phyloP scores from a whole-genome alignment of 2,329 filamentous ascomycete genomes.

The Aspergillus ruber region DNA sequence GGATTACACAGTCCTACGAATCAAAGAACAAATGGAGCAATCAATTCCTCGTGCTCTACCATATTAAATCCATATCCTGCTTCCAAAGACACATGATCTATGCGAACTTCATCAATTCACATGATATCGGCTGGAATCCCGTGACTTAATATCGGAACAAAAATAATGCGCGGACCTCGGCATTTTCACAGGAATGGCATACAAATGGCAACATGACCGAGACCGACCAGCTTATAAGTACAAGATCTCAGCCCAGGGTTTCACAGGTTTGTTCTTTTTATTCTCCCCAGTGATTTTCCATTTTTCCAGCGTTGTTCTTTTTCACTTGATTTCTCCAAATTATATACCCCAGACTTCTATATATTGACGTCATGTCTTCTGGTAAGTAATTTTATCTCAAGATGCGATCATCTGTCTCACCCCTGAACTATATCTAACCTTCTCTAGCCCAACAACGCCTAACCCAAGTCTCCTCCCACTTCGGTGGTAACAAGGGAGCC shows the following conservation, averaged over 20 bases:
- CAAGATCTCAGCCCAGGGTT: constrained; percentile 3
- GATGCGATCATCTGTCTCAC: neutral
- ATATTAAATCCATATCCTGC: too few species aligned
- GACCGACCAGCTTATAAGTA: constrained; percentile 8
- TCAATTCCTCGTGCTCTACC: too few species aligned
- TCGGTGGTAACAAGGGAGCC: constrained; percentile 34
- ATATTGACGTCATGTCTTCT: constrained; percentile 35
- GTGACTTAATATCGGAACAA: constrained; percentile 22
- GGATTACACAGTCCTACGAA: neutral
- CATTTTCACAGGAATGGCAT: constrained; percentile 17
- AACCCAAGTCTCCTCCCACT: constrained; percentile 52
- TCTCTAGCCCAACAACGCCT: constrained; percentile 52
- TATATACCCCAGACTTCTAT: neutral
- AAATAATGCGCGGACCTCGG: constrained; percentile 25
- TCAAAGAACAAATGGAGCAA: too few species aligned
- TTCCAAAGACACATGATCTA: too few species aligned
- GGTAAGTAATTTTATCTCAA: constrained; percentile 21
- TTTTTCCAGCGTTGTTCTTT: constrained; percentile 1
- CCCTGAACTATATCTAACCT: neutral
- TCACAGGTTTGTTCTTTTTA: constrained; percentile 3
- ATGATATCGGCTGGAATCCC: constrained; percentile 17
- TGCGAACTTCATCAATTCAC: constrained; percentile 9
- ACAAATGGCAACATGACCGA: constrained; percentile 16
- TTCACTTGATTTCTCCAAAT: neutral
- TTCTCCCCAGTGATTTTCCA: constrained; percentile 1